phyloP scores from a whole-genome alignment of 305 asterid genomes.

The Caryopteris hybrid region DNA sequence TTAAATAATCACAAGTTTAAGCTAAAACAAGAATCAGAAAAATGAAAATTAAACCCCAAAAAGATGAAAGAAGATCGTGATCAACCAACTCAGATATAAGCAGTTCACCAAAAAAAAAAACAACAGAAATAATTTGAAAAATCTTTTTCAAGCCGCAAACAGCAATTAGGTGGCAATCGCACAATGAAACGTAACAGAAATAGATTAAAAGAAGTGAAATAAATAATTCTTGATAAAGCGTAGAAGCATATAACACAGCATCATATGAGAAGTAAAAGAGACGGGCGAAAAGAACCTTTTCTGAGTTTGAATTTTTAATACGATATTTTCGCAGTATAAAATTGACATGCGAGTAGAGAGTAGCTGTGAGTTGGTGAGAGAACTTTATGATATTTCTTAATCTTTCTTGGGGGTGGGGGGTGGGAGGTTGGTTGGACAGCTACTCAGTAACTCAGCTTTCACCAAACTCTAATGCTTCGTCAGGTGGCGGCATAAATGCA shows the following conservation, averaged over 20 bases:
- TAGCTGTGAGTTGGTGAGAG: not conserved
- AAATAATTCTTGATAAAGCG: too few relatives aligned
- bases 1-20: not conserved
- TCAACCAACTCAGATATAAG: slow-evolving; percentile 8
- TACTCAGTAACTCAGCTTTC: not conserved
- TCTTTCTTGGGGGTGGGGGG: not conserved
- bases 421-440: too few relatives aligned
- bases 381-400: not conserved
- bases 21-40: not conserved
- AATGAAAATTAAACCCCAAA: not conserved
- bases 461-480: not conserved
- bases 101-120: too few relatives aligned
- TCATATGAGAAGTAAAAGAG: too few relatives aligned
- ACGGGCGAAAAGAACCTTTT: too few relatives aligned
- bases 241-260: too few relatives aligned
- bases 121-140: not conserved
- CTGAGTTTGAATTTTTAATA: too few relatives aligned
- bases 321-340: too few relatives aligned
- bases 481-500: not conserved
- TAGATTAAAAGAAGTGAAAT: not conserved
- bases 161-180: slow-evolving; percentile 9
- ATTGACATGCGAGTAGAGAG: not conserved
- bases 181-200: not conserved
- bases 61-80: slow-evolving; percentile 2
- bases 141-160: not conserved